Evolutionary conservation across 2,329 filamentous ascomycete genomes (phyloP), one percentile per base, ranked within the genome.

Genomic region (Paracoccidioides lutzii): DNA sequence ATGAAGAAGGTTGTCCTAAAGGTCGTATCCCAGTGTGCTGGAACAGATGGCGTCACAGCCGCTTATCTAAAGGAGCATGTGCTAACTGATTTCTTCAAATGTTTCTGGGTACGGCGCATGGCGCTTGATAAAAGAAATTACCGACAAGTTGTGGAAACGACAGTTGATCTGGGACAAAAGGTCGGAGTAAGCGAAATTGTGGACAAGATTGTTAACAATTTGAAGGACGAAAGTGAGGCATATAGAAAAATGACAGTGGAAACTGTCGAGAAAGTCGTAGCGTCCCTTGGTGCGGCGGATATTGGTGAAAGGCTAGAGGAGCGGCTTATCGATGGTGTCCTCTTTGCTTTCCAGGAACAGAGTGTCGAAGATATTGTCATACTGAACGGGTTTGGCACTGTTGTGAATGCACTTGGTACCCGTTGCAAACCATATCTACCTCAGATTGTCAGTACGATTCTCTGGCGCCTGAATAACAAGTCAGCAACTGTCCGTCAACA

Each of bases 1-100:
- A 98, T 98, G 93, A 98, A 97, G 75, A 98, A 98, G 76, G 93
- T 98, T 0, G 93, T 98, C 6, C 76, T 98, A 57, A 97, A 97
- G 73, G 93, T 98, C 33, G 84, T 98, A 14, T 96, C 90, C 15
- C 93, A 98, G 67, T 97, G 93, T 67, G 88, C 93, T 6, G 86
- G 86, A 63, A 97, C 91, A 2, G 87, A 95, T 66, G 93, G 93
- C 73, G 93, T 98, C 33, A 97, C 93, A 38, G 87, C 90, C 40
- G 87, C 84, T 42, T 98, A 97, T 66, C 79, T 98, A 43, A 97
- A 96, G 71, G 90, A 97, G 67, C 87, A 95, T 59, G 90, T 98
- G 6, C 78, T 98, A 42, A 84, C 88, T 62, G 93, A 97, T 59
- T 98, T 98, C 69, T 98, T 98, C 78, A 96, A 96, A 76, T 90